Evolutionary conservation across 768 basidiomycete genomes (phyloP), one percentile per base, ranked within the genome.

Genomic region (Lyophyllum semitale): DNA sequence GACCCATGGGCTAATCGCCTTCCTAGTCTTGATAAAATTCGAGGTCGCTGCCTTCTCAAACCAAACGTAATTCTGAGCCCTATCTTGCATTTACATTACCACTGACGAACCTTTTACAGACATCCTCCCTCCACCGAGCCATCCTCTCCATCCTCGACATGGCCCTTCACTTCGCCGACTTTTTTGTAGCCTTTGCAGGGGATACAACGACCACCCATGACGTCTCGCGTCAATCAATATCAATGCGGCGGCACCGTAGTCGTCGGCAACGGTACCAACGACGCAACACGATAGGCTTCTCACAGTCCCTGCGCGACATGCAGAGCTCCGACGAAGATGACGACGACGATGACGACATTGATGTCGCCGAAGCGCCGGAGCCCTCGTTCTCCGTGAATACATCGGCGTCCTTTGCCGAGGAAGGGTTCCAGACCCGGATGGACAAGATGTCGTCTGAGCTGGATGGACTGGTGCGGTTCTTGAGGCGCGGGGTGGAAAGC

Each of bases 141-240:
- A 81, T 93, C 44, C 58, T 88, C 20, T 84, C 84, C 8, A 79
- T 91, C 55, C 74, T 93, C 25, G 89, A 93, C 67, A 84, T 91
- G 76, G 79, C 82, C 33, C 71, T 93, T 4, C 81, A 84, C 61
- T 93, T 93, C 68, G 82, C 80, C 55, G 79, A 84, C 43, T 73
- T 81, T 48, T 89, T 91, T 62, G 70, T 80, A 20, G 70, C 83
- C 0, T 84, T 84, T 62, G 79, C 80, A 13, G 85, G 85, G 1
- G 80, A 87, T 57, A 79, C 79, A 2, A 81, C 82, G 20, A 71
- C 77, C 15, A 86, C 84, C 1, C 83, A 81, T 50, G 88, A 88
- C 65, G 75, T 75, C 60, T 80, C 75, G 22, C 77, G 74, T 43
- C 78, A 75, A 32, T 84, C 79, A 18, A 73, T 83, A 49, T 76